Evolutionary conservation across 345 rosid genomes (phyloP), one percentile per base, ranked within the genome.

Genomic region (Syzygium oleosum): DNA sequence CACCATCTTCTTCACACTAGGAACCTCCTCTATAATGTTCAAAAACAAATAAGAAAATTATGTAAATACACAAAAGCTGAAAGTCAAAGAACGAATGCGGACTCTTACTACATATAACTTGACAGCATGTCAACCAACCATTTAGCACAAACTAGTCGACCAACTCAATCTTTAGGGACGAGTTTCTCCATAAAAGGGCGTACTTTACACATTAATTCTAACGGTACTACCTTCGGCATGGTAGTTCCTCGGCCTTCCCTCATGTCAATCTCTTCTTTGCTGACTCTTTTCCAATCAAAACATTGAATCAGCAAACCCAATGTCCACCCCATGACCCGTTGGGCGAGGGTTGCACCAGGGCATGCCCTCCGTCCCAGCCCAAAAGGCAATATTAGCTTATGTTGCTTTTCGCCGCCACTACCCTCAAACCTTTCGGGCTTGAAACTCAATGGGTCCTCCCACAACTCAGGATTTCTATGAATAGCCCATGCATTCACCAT

Each of bases 331-430:
- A 94, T 80, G 53, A 92, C 84, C 2, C 93, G 89, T 13, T 91
- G 91, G 17, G 91, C 95, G 46, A 94, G 83, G 55, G 73, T 88
- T 1, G 87, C 87, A n/a, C 94, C 95, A 11, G 94, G 95, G 79
- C 95, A 94, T 21, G 93, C 90, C 88, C 95, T 58, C 63, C 95
- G 90, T 83, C 95, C 94, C 43, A 91, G 51, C 86, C 94, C 95
- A 43, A 93, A 93, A 12, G 94, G 89, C 86, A 93, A 12, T 51
- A 87, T 46, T 21, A 91, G 52, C 87, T 91, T 94, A 5, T 55
- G 65, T 22, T 85, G 86, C 46, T 85, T 86, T n/a, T 86, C 91
- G 5, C 84, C 25, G 13, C 14, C 80, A 73, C 11, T 90, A 10
- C 41, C 88, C 59, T 90, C 91, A 6, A 92, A 93, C 53, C 95